Evolutionary conservation across 495 filamentous ascomycete species (phyloP), one percentile per base, ranked within the genome.

Genomic region (Massariosphaeria phaeospora): DNA sequence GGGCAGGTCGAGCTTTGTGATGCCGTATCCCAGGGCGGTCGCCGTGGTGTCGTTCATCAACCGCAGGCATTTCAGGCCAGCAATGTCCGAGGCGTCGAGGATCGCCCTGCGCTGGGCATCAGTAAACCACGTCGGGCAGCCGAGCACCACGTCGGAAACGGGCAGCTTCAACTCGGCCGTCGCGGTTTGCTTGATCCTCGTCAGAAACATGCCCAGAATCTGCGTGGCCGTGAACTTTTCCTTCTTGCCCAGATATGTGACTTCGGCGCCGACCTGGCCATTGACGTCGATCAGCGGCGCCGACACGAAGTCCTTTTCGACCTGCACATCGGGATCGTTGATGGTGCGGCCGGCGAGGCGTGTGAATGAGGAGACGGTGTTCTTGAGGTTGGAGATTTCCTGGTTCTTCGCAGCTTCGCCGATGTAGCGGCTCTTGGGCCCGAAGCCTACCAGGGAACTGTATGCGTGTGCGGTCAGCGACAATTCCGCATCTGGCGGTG

Each of bases 381-480:
- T 99, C 79, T 96, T 99, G 60, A 99, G 79, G 75, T 99, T 99
- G 59, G 91, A 96, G 67, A 95, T 91, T 77, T 97, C 94, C 76
- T 95, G 91, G 61, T 91, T 97, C 81, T 97, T 97, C 48, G 93
- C 93, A 46, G 88, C 73, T 74, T 97, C 93, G 57, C 93, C 93
- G 56, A 97, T 80, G 65, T 91, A 91, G 77, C 93, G 84, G 69
- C 81, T 86, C 75, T 91, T 94, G 65, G 88, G 85, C 46, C 86
- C 89, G 73, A 97, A 99, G 66, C 88, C 89, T 57, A 99, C 93
- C 52, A 99, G 79, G 59, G 93, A 86, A 48, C 91, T 96, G 57
- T 62, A 51, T 9, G 29, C 55, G 44, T 55, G 64, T 75, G 57
- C 71, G 67, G 48, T 58, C 58, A 72, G 63, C 34, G 3, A 48